These are phyloP conservation scores for Saccharomyces jurei DNA, from an alignment of 805 yeast species.

Conservation along the genomic window DNA sequence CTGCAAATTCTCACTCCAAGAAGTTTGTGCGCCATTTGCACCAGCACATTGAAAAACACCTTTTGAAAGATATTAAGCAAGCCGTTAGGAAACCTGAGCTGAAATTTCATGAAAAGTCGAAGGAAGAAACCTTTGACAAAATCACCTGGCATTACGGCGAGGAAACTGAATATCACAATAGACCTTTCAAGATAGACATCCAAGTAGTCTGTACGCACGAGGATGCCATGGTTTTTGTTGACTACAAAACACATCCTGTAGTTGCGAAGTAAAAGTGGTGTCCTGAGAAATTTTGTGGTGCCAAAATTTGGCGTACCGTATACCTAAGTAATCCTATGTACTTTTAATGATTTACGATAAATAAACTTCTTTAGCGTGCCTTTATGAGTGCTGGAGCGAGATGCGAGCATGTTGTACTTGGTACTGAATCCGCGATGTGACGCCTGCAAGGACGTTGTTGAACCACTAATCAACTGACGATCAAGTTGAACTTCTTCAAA, in stretches of 20 bases:
- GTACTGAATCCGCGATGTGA: too few species aligned
- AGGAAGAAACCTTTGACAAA: constrained; percentile 38
- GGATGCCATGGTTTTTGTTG: constrained; percentile 59
- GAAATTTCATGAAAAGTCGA: constrained; percentile 46
- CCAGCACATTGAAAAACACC: constrained; percentile 67
- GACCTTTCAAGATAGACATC: constrained; percentile 59
- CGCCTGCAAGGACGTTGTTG: background rate
- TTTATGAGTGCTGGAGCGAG: background rate
- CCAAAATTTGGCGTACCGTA: background rate
- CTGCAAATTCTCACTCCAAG: constrained; percentile 62
- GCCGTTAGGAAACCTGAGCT: constrained; percentile 46
- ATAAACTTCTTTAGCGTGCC: background rate
- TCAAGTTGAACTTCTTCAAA: too few species aligned
- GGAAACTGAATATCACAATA: constrained; percentile 46
- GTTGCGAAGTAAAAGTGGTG: background rate
- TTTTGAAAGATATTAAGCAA: constrained; percentile 56
- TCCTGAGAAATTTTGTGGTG: background rate
- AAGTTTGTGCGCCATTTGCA: constrained; percentile 68
- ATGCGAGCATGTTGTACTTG: background rate
- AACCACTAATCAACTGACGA: background rate
- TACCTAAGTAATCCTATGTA: background rate
- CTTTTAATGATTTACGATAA: background rate
- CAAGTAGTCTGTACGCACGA: constrained; percentile 59
- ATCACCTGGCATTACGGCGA: constrained; percentile 63
- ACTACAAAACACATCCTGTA: constrained; percentile 48